Evolutionary conservation across 768 basidiomycete genomes (phyloP), one percentile per base, ranked within the genome.

Genomic region (Jaapia argillacea): DNA sequence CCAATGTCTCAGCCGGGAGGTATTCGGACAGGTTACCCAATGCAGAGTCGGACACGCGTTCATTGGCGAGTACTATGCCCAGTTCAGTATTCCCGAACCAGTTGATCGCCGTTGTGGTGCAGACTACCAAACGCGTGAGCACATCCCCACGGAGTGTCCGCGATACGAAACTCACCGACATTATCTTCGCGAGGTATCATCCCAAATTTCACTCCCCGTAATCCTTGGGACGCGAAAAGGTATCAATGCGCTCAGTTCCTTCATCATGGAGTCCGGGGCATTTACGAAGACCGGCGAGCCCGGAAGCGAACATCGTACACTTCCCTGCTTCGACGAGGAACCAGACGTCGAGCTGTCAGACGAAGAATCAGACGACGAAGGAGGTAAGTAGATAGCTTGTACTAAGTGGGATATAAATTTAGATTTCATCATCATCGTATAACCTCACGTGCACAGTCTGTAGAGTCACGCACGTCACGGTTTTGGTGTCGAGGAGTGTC

Each of bases 21-120:
- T 49, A 6, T 47, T 41, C 33, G 48, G 48, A 4, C 27, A 41
- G 31, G 10, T 49, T 18, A 43, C 43, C 22, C 52, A 47, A 28
- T 55, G 47, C 45, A 41, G 54, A n/a, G 51, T 47, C 1, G 53
- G 54, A 5, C 53, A 54, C 47, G 46, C 50, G 6, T 51, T 45
- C 37, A 54, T 51, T n/a, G 54, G 54, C 33, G 48, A 47, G 36
- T 54, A 54, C 45, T 54, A 50, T 31, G 43, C 42, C 24, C 36
- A 26, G 22, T 50, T 50, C 16, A 43, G 49, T n/a, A 47, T 46
- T n/a, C 6, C 23, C 6, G 54, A 54, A 26, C n/a, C 22, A 37
- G 31, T 41, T 1, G 37, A 6, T 2, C 54, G 54, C 42, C 53
- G 24, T 24, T 55, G 53, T 36, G 54, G 48, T 10, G 45, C 43